Evolutionary conservation across 345 rosid genomes (phyloP).

Genomic region (Combretum micranthum): DNA sequence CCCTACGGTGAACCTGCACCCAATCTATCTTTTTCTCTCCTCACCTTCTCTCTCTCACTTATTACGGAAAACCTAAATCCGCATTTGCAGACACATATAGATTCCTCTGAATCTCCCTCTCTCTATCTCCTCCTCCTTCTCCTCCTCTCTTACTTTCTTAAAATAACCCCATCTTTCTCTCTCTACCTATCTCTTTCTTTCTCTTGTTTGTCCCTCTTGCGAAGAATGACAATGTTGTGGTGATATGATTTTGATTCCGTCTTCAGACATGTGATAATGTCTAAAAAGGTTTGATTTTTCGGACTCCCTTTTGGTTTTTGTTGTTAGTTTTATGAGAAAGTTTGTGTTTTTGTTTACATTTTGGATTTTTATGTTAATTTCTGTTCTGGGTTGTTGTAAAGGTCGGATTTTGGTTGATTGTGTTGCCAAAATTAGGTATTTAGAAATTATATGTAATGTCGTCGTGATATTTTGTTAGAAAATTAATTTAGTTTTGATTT

Average conservation of each 20-base stretch:
- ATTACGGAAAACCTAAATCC: constrained; percentile 22
- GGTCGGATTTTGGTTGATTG: too few species aligned
- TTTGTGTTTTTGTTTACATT: not conserved
- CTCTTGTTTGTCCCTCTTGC: constrained; percentile 6
- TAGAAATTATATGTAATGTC: too few species aligned
- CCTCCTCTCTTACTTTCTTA: not conserved
- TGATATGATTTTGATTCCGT: constrained; percentile 6
- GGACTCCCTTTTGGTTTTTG: not conserved
- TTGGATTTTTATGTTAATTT: not conserved
- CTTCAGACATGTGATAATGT: constrained; percentile 14
- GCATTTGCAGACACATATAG: constrained; percentile 3
- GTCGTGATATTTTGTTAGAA: too few species aligned
- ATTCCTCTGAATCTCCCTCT: constrained; percentile 16
- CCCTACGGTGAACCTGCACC: not conserved
- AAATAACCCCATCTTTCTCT: constrained; percentile 2
- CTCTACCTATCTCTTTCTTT: constrained; percentile 1
- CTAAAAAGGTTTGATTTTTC: constrained; percentile 12
- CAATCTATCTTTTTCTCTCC: constrained; percentile 1
- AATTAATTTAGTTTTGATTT: too few species aligned
- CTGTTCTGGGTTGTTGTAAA: too few species aligned
- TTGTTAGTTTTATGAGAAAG: not conserved
- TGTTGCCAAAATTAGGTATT: too few species aligned
- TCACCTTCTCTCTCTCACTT: constrained; percentile 12
- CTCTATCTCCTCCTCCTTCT: constrained; percentile 4
- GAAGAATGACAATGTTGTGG: constrained; percentile 9